Conservation (phyloP, 2,329 filamentous ascomycete genomes). For the Trichophyton equinum region DNA sequence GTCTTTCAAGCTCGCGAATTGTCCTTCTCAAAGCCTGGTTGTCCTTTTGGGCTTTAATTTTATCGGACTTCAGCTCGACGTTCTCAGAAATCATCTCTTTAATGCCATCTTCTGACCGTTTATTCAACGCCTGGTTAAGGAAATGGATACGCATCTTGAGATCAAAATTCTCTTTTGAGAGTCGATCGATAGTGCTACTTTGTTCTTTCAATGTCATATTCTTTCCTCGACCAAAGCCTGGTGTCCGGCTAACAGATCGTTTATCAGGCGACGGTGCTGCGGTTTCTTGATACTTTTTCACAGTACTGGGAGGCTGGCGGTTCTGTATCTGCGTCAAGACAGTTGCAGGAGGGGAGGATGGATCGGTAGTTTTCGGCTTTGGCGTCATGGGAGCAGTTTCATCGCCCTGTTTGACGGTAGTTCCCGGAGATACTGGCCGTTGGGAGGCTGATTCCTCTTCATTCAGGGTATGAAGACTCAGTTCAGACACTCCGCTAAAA, state of each 20-base stretch:
- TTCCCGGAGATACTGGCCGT: slow-evolving; percentile 28
- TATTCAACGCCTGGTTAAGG: slow-evolving; percentile 81
- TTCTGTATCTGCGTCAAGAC: slow-evolving; percentile 77
- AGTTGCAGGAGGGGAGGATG: slow-evolving; percentile 67
- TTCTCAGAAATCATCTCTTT: slow-evolving; percentile 98
- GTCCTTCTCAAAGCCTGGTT: slow-evolving; percentile 70
- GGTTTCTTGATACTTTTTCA: slow-evolving; percentile 64
- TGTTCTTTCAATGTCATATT: slow-evolving; percentile 89
- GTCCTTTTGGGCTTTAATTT: slow-evolving; percentile 80
- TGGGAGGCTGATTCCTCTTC: slow-evolving; percentile 41
- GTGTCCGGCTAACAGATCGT: slow-evolving; percentile 37
- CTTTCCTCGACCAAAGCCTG: slow-evolving; percentile 42
- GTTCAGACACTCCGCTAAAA: slow-evolving; percentile 32
- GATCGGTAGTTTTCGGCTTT: slow-evolving; percentile 42
- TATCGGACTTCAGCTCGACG: slow-evolving; percentile 82
- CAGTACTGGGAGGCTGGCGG: slow-evolving; percentile 81
- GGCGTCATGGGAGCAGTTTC: slow-evolving; percentile 54
- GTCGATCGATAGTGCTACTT: slow-evolving; percentile 87
- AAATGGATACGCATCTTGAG: slow-evolving; percentile 97
- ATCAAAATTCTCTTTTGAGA: slow-evolving; percentile 97
- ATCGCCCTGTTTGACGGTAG: slow-evolving; percentile 27
- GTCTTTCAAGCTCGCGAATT: slow-evolving; percentile 76
- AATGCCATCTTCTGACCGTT: slow-evolving; percentile 86
- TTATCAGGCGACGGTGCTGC: slow-evolving; percentile 50
- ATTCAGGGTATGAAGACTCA: slow-evolving; percentile 44